These are phyloP conservation scores for Echeveria elegans DNA, from an alignment of 164 flowering plant genomes.

Conservation along the genomic window DNA sequence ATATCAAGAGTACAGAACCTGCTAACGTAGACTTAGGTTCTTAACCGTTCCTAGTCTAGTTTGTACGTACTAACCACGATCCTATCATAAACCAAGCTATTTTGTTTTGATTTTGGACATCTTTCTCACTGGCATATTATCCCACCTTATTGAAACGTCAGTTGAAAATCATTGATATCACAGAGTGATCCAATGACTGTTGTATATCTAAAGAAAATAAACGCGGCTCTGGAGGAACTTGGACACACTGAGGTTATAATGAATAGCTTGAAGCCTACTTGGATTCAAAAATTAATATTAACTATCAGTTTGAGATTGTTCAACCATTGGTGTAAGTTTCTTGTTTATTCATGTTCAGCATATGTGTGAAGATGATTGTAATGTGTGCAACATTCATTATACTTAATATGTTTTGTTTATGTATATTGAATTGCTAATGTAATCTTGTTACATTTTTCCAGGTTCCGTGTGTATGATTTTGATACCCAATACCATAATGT, in stretches of 20 bases:
- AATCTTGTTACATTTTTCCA: slow-evolving; percentile 19
- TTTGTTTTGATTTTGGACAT: no score
- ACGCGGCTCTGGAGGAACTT: slow-evolving; percentile 59
- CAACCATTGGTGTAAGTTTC: slow-evolving; percentile 58
- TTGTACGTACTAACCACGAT: no score
- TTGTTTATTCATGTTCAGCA: background rate
- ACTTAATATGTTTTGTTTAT: background rate
- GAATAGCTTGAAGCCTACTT: slow-evolving; percentile 51
- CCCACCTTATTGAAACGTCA: background rate
- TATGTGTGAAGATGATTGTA: background rate
- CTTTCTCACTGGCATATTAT: background rate
- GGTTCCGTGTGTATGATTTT: slow-evolving; percentile 66
- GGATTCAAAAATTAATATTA: slow-evolving; percentile 51
- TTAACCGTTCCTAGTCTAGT: no score
- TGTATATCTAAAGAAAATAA: slow-evolving; percentile 44
- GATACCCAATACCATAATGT: slow-evolving; percentile 61
- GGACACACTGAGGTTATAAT: slow-evolving; percentile 80
- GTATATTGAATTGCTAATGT: background rate
- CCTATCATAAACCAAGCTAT: no score
- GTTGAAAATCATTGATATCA: slow-evolving; percentile 7
- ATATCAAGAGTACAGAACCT: no score
- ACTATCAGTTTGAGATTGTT: slow-evolving; percentile 73
- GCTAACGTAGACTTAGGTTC: no score
- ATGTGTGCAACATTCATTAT: background rate
- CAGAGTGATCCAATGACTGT: slow-evolving; percentile 86